Base-by-base conservation (phyloP, 805 yeast species). In the Candida adriatica region DNA sequence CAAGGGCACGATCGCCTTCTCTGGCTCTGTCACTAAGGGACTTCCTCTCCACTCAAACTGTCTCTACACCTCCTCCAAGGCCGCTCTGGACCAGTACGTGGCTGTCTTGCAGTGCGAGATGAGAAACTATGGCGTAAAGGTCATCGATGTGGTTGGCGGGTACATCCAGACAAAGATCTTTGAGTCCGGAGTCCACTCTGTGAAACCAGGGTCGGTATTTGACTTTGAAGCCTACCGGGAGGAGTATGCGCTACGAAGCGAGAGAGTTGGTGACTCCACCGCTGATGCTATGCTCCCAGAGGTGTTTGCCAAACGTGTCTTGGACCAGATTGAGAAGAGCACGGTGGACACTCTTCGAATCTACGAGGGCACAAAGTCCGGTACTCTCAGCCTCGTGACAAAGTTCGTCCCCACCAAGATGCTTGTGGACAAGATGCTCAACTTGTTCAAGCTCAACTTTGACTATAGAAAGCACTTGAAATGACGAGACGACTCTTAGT, bases 41-140 rank as follows among this genome's bases (percentile, higher is more conserved):
- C 46, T 57, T 5, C 66, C 69, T 6, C 45, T 61, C 29, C 62
- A 68, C 9, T 60, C 64, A 46, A 46, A 51, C 11, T 37, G 59
- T 2, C 44, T 53, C 9, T 66, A 66, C 45, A 42, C 56, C 14
- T 48, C 69, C 6, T 49, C 67, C 17, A 66, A 66, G 40, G 65
- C 70, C 1, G 70, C 70, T 3, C 49, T 66, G 35, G 62, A 61
- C 41, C 57, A 50, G 31, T 66, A 64, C 35, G 67, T 67, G 2
- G 35, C 45, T 18, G 53, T 43, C 2, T 43, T 66, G 16, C 62
- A 53, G 17, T 46, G 50, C 7, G 72, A 66, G 40, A 41, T 66
- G 58, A 42, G 45, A 27, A 65, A 65, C 3, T 61, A 56, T 35
- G 66, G 60, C 1, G 70, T 65, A 15, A 49, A 48, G 29, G 70